These are phyloP conservation scores for Scutellaria minor DNA, from an alignment of 257 asterid species.

Conservation along the genomic window DNA sequence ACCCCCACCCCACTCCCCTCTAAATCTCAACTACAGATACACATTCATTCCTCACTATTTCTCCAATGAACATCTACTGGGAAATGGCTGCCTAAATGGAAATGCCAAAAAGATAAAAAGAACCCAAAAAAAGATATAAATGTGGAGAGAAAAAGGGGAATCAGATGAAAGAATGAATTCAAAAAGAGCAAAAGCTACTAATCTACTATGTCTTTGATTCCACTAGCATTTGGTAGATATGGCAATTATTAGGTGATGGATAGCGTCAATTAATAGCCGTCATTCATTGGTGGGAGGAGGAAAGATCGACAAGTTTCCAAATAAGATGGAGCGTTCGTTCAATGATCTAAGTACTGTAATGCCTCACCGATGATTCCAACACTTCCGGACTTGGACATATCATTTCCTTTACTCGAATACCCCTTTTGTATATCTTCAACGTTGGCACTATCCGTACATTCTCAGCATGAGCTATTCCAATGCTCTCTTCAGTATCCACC, in stretches of 20 bases:
- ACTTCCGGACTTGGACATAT: slow-evolving; percentile 78
- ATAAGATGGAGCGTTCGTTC: slow-evolving; percentile 25
- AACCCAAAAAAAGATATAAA: slow-evolving; percentile 22
- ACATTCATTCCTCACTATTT: slow-evolving; percentile 44
- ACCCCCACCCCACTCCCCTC: slow-evolving; percentile 2
- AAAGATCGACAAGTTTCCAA: not conserved
- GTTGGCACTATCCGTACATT: slow-evolving; percentile 77
- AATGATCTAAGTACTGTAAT: slow-evolving; percentile 56
- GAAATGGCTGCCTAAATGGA: slow-evolving; percentile 36
- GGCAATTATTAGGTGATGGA: slow-evolving; percentile 56
- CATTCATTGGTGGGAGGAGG: slow-evolving; percentile 31
- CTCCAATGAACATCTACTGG: slow-evolving; percentile 35
- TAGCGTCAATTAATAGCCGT: slow-evolving; percentile 46
- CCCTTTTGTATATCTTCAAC: slow-evolving; percentile 71
- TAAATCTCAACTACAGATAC: slow-evolving; percentile 43
- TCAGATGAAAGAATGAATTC: slow-evolving; percentile 69
- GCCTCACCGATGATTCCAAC: slow-evolving; percentile 84
- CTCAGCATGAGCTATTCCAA: slow-evolving; percentile 63
- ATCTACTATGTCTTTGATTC: slow-evolving; percentile 49
- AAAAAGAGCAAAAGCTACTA: slow-evolving; percentile 45
- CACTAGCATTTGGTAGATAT: slow-evolving; percentile 50
- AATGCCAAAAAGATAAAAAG: slow-evolving; percentile 28
- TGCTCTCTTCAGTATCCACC: slow-evolving; percentile 74
- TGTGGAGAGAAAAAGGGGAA: slow-evolving; percentile 33
- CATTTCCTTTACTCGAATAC: slow-evolving; percentile 79